These are phyloP conservation scores for Cymbopogon flexuosus DNA, from an alignment of 202 grass and related monocot genomes.

Conservation along the genomic window DNA sequence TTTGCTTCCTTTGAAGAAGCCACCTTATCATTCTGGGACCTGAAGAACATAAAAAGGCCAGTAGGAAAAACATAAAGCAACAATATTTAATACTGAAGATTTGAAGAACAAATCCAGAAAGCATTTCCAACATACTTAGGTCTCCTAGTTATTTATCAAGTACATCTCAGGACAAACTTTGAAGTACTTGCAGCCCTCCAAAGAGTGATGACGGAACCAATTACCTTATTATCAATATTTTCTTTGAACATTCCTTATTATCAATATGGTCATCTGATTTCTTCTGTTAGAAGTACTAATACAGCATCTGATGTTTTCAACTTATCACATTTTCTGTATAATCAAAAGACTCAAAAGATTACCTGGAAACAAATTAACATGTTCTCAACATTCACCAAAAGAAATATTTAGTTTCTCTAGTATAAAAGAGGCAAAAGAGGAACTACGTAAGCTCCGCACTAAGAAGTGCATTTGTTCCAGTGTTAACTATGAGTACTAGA, in stretches of 20 bases:
- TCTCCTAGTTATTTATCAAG: background rate
- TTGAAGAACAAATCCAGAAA: slow-evolving; percentile 17
- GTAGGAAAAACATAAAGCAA: slow-evolving; percentile 8
- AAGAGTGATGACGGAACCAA: background rate
- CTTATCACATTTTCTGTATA: background rate
- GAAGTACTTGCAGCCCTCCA: background rate
- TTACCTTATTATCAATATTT: background rate
- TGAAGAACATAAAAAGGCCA: slow-evolving; percentile 20
- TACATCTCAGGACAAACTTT: background rate
- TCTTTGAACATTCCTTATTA: background rate
- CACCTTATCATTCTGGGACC: slow-evolving; percentile 2
- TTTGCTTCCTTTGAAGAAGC: slow-evolving; percentile 13
- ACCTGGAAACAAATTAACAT: background rate
- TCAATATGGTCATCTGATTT: background rate
- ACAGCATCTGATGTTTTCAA: background rate
- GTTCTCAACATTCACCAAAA: background rate
- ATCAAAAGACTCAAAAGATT: background rate
- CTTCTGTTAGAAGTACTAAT: background rate
- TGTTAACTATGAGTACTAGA: background rate
- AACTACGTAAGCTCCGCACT: background rate
- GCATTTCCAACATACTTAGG: background rate
- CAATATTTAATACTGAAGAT: slow-evolving; percentile 15
- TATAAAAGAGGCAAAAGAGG: background rate
- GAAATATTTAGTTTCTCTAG: background rate
- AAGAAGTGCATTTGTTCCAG: background rate